These are phyloP conservation scores for Harrya chromipes DNA, from an alignment of 768 basidiomycete genomes.

Conservation along the genomic window DNA sequence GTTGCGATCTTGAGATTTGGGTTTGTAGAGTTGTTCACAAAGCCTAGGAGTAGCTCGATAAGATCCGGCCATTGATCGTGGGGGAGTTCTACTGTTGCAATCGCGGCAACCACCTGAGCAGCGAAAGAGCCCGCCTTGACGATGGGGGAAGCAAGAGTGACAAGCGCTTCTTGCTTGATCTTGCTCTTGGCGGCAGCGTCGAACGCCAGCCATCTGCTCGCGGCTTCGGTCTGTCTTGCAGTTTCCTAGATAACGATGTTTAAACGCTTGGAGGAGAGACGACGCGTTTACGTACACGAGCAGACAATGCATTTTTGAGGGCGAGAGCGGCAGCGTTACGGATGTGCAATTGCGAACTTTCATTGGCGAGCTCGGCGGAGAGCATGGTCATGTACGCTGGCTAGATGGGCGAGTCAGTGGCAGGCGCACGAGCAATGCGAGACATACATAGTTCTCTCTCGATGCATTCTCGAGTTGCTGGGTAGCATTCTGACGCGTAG, in stretches of 20 bases:
- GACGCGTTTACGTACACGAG: conserved; percentile 63
- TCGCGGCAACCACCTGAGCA: conserved; percentile 91
- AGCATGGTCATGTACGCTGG: conserved; percentile 93
- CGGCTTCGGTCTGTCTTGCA: conserved; percentile 70
- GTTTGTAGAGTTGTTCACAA: conserved; percentile 73
- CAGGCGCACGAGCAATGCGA: neutral
- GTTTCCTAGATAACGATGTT: conserved; percentile 52
- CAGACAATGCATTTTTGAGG: conserved; percentile 91
- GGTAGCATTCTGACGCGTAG: conserved; percentile 89
- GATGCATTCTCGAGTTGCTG: conserved; percentile 85
- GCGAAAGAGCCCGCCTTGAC: conserved; percentile 80
- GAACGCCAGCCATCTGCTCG: conserved; percentile 80
- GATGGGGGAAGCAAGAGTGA: conserved; percentile 71
- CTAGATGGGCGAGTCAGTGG: conserved; percentile 42
- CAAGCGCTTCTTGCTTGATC: conserved; percentile 85
- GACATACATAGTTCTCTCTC: conserved; percentile 84
- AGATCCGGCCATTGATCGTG: conserved; percentile 86
- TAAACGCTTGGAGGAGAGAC: conserved; percentile 11
- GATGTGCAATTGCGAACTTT: conserved; percentile 64
- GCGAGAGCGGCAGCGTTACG: conserved; percentile 96
- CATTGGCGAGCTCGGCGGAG: conserved; percentile 78
- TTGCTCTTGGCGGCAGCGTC: conserved; percentile 63
- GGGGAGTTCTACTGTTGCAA: conserved; percentile 91
- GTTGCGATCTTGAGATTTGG: conserved; percentile 80
- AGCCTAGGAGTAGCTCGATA: conserved; percentile 82